A percentile compares a stretch with the other conserved stretches of the same genome.
Conservation (phyloP, 2,329 filamentous ascomycete genomes). For the Scorias spongiosa region DNA sequence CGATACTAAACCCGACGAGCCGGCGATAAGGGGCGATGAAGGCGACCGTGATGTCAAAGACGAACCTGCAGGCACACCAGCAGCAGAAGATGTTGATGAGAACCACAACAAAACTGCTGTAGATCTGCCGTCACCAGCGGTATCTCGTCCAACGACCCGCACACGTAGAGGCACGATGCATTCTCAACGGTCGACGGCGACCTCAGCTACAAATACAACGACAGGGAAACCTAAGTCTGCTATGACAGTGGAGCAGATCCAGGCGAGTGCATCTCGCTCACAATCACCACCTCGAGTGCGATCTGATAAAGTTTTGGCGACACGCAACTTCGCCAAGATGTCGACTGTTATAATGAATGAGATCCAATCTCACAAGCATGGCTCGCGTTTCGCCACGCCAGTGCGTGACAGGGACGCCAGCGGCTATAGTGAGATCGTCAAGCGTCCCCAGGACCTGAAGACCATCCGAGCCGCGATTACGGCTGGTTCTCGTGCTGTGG, state of each 20-base stretch:
- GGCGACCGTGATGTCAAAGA: slow-evolving; percentile 27
- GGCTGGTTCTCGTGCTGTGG: slow-evolving; percentile 43
- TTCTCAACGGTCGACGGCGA: slow-evolving; percentile 12
- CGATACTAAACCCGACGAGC: neutral
- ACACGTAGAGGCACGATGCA: slow-evolving; percentile 21
- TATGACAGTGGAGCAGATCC: slow-evolving; percentile 2
- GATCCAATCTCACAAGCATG: slow-evolving; percentile 36
- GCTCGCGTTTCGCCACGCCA: slow-evolving; percentile 33
- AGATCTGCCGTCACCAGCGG: neutral
- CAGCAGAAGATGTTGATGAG: slow-evolving; percentile 2
- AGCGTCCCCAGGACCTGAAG: slow-evolving; percentile 36
- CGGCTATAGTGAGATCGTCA: slow-evolving; percentile 37
- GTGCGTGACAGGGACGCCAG: slow-evolving; percentile 35
- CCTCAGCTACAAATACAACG: slow-evolving; percentile 22
- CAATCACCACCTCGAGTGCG: slow-evolving; percentile 10
- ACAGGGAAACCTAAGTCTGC: slow-evolving; percentile 22
- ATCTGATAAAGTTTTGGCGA: slow-evolving; percentile 25
- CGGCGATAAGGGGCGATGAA: neutral
- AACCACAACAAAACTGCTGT: neutral
- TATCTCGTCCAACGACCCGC: slow-evolving; percentile 3
- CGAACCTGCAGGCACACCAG: slow-evolving; percentile 29
- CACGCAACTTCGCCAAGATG: slow-evolving; percentile 34
- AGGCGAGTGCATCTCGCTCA: slow-evolving; percentile 4
- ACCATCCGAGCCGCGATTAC: slow-evolving; percentile 34
- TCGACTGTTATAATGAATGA: slow-evolving; percentile 35